These are phyloP conservation scores for Bryum argenteum DNA, from an alignment of 225 moss, liverwort and hornwort genomes.

Conservation along the genomic window DNA sequence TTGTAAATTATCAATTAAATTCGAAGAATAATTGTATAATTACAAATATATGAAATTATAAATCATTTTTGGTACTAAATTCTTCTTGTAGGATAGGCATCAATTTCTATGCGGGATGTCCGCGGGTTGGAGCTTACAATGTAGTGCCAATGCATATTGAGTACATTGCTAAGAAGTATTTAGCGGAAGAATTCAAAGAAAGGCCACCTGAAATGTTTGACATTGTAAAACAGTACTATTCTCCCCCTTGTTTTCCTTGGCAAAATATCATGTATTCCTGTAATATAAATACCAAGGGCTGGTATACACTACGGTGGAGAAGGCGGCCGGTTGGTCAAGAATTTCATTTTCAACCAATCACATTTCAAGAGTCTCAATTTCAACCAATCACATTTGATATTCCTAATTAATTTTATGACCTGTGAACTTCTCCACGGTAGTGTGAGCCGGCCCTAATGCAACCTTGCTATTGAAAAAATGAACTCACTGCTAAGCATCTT, in stretches of 20 bases:
- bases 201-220: slow-evolving; percentile 43
- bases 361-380: no score
- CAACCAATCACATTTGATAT: no score
- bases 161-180: slow-evolving; percentile 52
- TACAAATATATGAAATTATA: fast-evolving
- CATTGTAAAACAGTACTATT: slow-evolving; percentile 50
- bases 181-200: slow-evolving; percentile 34
- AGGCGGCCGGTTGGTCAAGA: no score
- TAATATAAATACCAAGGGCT: no score
- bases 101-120: slow-evolving; percentile 75
- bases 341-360: no score
- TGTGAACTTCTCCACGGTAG: no score
- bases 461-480: no score
- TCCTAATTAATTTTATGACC: no score
- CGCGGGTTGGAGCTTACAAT: slow-evolving; percentile 81
- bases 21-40: neutral
- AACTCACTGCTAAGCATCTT: no score
- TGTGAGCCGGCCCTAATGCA: no score
- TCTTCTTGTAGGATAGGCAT: slow-evolving; percentile 38
- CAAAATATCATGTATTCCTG: fast-evolving
- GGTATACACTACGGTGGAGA: no score
- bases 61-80: neutral
- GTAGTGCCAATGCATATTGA: slow-evolving; percentile 60
- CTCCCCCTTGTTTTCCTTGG: neutral
- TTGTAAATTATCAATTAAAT: neutral